These are phyloP conservation scores for Gracilaria domingensis DNA, from an alignment of 23 red algal genomes.

Conservation along the genomic window DNA sequence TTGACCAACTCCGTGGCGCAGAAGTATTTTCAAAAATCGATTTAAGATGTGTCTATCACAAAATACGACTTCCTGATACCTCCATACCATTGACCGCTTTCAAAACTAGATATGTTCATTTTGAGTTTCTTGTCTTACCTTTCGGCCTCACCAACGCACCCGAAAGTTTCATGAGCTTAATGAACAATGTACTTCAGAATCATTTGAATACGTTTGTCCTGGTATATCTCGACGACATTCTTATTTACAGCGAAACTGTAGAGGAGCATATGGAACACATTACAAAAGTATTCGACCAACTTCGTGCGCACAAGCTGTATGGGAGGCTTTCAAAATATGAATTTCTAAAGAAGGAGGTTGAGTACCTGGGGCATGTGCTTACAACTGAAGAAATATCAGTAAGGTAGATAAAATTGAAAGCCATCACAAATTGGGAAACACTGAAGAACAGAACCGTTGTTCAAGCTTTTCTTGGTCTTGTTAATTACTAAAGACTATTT, in stretches of 20 bases:
- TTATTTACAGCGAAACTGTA: no score
- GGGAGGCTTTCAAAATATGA: slow-evolving; percentile 30
- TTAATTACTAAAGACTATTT: slow-evolving; percentile 56
- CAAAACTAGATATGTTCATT: no score
- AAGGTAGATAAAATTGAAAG: not conserved
- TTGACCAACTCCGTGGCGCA: no score
- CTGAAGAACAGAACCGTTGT: slow-evolving; percentile 8
- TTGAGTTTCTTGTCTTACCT: no score
- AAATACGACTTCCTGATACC: not conserved
- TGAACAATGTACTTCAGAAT: no score
- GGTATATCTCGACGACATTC: no score
- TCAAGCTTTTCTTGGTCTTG: slow-evolving; percentile 33
- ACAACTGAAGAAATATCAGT: slow-evolving; percentile 1
- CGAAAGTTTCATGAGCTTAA: no score
- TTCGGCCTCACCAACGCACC: no score
- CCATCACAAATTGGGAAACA: not conserved
- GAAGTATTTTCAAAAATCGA: slow-evolving; percentile 22
- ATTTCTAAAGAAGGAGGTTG: not conserved
- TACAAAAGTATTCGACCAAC: not conserved
- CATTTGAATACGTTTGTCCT: no score
- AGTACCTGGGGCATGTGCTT: slow-evolving; percentile 13
- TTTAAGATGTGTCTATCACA: not conserved
- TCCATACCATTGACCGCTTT: no score
- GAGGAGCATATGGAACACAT: not conserved
- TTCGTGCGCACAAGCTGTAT: slow-evolving; percentile 2